Percentiles rank a stretch among this genome's conserved stretches.
Conservation (phyloP, 1,139 yeast genomes). For the Saccharomycopsis crataegensis region DNA sequence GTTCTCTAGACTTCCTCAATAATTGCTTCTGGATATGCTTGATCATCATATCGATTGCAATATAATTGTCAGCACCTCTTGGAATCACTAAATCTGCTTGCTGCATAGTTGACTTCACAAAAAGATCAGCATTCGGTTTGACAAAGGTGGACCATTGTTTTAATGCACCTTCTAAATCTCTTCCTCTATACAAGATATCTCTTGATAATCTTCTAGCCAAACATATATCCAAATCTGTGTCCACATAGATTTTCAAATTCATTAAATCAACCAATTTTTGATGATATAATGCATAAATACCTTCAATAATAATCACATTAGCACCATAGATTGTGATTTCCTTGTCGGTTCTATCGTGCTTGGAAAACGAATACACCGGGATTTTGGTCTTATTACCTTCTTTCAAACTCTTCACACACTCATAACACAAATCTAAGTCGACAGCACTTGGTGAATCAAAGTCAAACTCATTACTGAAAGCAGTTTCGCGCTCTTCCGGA, state of each 20-base stretch:
- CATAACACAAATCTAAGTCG: constrained; percentile 65
- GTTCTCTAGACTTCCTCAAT: constrained; percentile 53
- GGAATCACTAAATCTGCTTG: constrained; percentile 85
- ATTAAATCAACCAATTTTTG: constrained; percentile 61
- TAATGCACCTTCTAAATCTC: constrained; percentile 76
- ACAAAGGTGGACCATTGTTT: constrained; percentile 88
- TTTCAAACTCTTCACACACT: constrained; percentile 59
- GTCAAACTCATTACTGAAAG: constrained; percentile 65
- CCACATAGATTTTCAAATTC: constrained; percentile 86
- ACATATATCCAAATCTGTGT: constrained; percentile 89
- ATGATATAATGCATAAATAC: constrained; percentile 78
- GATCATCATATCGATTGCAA: constrained; percentile 74
- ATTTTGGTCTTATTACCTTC: constrained; percentile 51
- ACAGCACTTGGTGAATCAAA: constrained; percentile 81
- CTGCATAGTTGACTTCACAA: constrained; percentile 70
- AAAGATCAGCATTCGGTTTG: constrained; percentile 81
- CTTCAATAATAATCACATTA: constrained; percentile 85
- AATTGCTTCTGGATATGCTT: constrained; percentile 74
- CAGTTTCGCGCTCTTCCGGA: constrained; percentile 51
- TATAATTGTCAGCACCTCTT: constrained; percentile 60
- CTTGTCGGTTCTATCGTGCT: constrained; percentile 64
- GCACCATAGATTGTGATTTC: constrained; percentile 85
- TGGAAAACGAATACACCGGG: constrained; percentile 78
- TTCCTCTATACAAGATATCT: constrained; percentile 78
- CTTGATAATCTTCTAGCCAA: constrained; percentile 80